Percentiles rank a stretch among this genome's conserved stretches.
phyloP scores from a whole-genome alignment of 2,329 filamentous ascomycete genomes.

The Cercospora sesami region DNA sequence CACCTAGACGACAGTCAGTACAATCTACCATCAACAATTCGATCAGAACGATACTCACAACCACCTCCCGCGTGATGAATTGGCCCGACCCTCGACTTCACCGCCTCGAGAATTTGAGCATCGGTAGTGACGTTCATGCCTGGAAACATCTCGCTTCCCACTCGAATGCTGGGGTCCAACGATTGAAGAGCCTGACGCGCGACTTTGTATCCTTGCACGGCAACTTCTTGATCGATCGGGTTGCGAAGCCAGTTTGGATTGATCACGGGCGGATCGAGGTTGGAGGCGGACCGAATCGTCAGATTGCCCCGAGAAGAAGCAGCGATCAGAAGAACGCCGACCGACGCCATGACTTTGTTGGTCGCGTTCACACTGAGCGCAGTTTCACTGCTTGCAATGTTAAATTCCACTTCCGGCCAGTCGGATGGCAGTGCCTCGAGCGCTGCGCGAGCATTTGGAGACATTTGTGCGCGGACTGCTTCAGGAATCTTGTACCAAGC shows the following conservation, averaged over 20 bases:
- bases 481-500: constrained; percentile 25
- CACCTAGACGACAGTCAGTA: constrained; percentile 11
- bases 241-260: constrained; percentile 43
- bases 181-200: constrained; percentile 33
- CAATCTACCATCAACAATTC: not conserved
- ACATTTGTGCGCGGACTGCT: constrained; percentile 23
- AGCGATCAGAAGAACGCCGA: constrained; percentile 37
- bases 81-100: constrained; percentile 25
- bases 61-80: constrained; percentile 23
- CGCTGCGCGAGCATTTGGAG: constrained; percentile 6
- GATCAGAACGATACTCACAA: not conserved
- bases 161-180: constrained; percentile 29
- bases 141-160: constrained; percentile 44
- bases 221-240: constrained; percentile 38
- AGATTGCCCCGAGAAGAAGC: constrained; percentile 42
- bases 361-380: constrained; percentile 29
- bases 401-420: constrained; percentile 40
- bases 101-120: constrained; percentile 44
- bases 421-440: constrained; percentile 34
- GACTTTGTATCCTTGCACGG: constrained; percentile 38
- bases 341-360: constrained; percentile 38
- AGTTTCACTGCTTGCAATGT: constrained; percentile 12
- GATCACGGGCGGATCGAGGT: constrained; percentile 37
- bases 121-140: constrained; percentile 45
- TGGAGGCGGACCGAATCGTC: constrained; percentile 36